Conservation (phyloP, 2,329 filamentous ascomycete genomes). For the Lecanicillium sp. region DNA sequence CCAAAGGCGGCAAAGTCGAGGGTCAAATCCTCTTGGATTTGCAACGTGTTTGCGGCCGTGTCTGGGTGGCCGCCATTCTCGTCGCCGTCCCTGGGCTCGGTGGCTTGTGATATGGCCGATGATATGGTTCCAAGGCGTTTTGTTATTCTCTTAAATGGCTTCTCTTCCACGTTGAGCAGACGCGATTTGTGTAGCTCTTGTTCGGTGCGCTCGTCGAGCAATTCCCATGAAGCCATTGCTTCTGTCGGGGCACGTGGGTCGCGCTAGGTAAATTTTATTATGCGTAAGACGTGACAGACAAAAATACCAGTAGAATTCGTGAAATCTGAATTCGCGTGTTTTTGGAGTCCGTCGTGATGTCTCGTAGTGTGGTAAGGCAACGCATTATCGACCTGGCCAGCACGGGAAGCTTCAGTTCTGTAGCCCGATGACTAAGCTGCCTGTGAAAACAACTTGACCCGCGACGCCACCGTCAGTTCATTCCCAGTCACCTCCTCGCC, state of each 20-base stretch:
- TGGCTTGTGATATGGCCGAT: constrained; percentile 42
- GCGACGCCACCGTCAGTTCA: background rate
- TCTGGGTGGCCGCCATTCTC: constrained; percentile 28
- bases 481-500: background rate
- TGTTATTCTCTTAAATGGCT: constrained; percentile 82
- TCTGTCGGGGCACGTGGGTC: background rate
- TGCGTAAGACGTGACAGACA: too few relatives aligned
- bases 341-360: too few relatives aligned
- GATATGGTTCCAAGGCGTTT: constrained; percentile 68
- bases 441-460: background rate
- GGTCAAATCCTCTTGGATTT: constrained; percentile 74
- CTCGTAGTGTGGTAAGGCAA: too few relatives aligned
- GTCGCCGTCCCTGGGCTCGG: constrained; percentile 15
- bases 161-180: constrained; percentile 84
- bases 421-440: constrained; percentile 6
- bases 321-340: too few relatives aligned
- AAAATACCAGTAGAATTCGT: too few relatives aligned
- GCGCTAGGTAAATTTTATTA: too few relatives aligned
- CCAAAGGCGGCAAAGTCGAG: constrained; percentile 88
- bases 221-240: constrained; percentile 46
- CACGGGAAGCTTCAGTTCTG: too few relatives aligned
- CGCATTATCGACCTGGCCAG: too few relatives aligned
- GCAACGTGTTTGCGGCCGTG: constrained; percentile 45
- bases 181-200: constrained; percentile 82
- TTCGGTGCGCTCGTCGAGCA: constrained; percentile 69